These are phyloP conservation scores for Coprinellus micaceus DNA, from an alignment of 768 basidiomycete species.

Conservation along the genomic window DNA sequence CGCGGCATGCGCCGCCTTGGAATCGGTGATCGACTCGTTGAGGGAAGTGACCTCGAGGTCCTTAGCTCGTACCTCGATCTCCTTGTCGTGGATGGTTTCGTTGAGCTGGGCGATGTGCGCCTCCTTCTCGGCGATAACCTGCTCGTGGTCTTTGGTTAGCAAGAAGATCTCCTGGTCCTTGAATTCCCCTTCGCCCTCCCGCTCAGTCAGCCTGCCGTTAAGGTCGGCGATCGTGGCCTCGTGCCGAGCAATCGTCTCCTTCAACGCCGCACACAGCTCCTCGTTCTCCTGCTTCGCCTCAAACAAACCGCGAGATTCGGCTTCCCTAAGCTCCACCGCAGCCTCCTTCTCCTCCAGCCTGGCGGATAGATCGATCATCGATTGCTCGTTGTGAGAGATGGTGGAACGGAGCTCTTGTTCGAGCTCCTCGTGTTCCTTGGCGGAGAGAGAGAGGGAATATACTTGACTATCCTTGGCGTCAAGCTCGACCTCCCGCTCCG, in stretches of 20 bases:
- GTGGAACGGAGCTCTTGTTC: background rate
- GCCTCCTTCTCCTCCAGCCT: background rate
- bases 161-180: background rate
- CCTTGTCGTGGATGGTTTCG: background rate
- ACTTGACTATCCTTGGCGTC: background rate
- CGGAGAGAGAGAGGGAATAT: background rate
- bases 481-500: background rate
- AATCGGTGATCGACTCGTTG: background rate
- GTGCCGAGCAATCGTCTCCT: background rate
- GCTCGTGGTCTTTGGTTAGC: conserved; percentile 1
- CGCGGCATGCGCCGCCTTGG: background rate
- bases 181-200: background rate
- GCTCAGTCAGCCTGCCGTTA: background rate
- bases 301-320: background rate
- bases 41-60: background rate
- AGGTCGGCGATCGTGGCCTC: background rate
- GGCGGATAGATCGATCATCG: background rate
- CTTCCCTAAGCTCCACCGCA: background rate
- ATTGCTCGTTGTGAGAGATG: background rate
- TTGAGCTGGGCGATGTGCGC: background rate
- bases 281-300: background rate
- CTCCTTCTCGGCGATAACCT: background rate
- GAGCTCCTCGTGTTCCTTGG: background rate
- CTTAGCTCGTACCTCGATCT: background rate
- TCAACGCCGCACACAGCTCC: background rate